Base-by-base conservation (phyloP, 192 early-diverging fungal species). In the Rhizophlyctis rosea region DNA sequence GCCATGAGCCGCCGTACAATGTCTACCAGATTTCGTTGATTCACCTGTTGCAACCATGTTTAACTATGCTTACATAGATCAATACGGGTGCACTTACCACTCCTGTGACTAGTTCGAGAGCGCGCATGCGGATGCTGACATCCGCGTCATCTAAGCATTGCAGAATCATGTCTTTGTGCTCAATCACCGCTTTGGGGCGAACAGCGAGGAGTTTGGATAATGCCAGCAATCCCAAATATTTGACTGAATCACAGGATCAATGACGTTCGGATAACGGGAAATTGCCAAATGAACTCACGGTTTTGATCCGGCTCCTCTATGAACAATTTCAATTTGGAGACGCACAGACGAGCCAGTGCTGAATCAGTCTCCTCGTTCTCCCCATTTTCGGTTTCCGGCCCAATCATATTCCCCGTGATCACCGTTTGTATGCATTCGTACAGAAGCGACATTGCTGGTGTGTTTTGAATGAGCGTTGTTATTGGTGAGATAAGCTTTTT, bases 371-470 rank as follows among this genome's bases (percentile, higher is more conserved):
- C 74, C 34, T 64, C 76, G 36, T 76, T 75, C 44, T 72, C 77
- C 0, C 75, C 70, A 23, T 78, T 79, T 24, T 72, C 85, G 7
- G 62, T 69, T 3, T 85, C 82, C 2, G 83, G 73, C 13, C 82
- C 80, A 52, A 98, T 87, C 75, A 99, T 88, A 0, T 88, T 90
- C 31, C 95, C 95, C 27, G 82, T 81, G 34, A 99, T 92, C 9
- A 92, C 89, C 2, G 94, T 95, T 55, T 95, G 84, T 25, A 99
- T 90, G 73, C 93, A 95, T 77, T 99, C 97, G 77, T 98, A 99
- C n/a, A 96, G 74, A 5, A 99, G 80, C 16, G 94, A 96, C 91
- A 95, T 96, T 36, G 97, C 97, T 2, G 79, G 76, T 0, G 97
- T 99, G 11, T 79, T 89, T 69, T 90, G 83, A 27, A 99, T 90